Evolutionary conservation across 352 stramenopile species (phyloP), one percentile per base, ranked within the genome.

Genomic region (Phytophthora brassicae): DNA sequence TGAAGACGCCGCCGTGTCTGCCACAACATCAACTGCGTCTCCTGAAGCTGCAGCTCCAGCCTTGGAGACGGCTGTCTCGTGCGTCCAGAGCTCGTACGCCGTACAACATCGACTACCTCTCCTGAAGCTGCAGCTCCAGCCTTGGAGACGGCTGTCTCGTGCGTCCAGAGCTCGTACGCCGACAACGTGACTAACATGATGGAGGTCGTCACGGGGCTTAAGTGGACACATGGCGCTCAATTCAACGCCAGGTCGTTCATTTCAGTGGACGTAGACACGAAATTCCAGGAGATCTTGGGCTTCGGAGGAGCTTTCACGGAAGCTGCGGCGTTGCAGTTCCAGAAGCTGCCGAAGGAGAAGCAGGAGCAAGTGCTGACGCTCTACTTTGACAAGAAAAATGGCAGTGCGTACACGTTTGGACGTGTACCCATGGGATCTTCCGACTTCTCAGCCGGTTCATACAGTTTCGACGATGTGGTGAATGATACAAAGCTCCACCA

Each of bases 301-400:
- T 98, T 98, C 70, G 68, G 93, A 19, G 93, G 91, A 14, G 92
- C 93, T 0, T 98, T 98, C 60, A 98, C 93, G 3, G 93, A 98
- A 56, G 84, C 89, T 13, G 75, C 92, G n/a, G 84, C 86, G 7
- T 68, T 96, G 45, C 88, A 97, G 60, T 95, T 98, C 55, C 59
- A 73, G 0, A 94, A 92, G 59, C 64, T 98, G 36, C 70, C 90
- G 9, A 39, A 31, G 4, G 68, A 79, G 16, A 86, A 94, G 50
- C 88, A 97, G 63, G 77, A 96, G 33, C 66, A 96, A 55, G 70
- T 97, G 13, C 43, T 97, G 24, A 82, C 80, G 59, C 70, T 96
- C 44, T 97, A 97, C 68, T 98, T 96, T 62, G 81, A 89, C 70
- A 68, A 88, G 49, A 41, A 84, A 7, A 66, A 83, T 20, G 93